phyloP scores from a whole-genome alignment of 2,329 filamentous ascomycete species.

The Coleophoma crateriformis region DNA sequence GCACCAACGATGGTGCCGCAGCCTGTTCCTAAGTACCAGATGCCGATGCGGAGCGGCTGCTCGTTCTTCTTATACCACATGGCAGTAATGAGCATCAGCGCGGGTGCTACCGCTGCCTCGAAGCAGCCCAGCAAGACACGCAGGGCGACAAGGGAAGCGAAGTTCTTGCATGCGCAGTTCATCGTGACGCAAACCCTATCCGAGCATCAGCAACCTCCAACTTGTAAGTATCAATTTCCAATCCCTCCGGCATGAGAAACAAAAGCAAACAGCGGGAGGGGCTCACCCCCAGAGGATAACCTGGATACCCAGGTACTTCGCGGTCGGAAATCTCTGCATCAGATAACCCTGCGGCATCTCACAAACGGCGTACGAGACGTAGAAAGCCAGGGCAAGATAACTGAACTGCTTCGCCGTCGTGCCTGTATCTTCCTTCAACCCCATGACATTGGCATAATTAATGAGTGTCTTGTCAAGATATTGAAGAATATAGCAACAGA shows the following conservation, averaged over 20 bases:
- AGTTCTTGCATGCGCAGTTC: slow-evolving; percentile 42
- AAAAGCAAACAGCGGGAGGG: not conserved
- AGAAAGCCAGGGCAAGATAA: slow-evolving; percentile 40
- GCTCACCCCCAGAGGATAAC: slow-evolving; percentile 13
- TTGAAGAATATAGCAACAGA: slow-evolving; percentile 50
- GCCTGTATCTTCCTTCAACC: slow-evolving; percentile 34
- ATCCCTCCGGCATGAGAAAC: slow-evolving; percentile 22
- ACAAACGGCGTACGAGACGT: slow-evolving; percentile 35
- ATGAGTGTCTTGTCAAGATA: slow-evolving; percentile 41
- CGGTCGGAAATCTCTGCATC: slow-evolving; percentile 46
- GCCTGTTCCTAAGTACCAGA: slow-evolving; percentile 52
- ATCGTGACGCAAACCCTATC: slow-evolving; percentile 40
- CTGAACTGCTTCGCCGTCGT: slow-evolving; percentile 40
- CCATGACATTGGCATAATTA: slow-evolving; percentile 40
- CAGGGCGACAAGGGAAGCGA: slow-evolving; percentile 38
- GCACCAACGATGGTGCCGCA: slow-evolving; percentile 40
- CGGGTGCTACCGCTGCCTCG: slow-evolving; percentile 45
- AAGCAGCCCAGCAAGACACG: slow-evolving; percentile 45
- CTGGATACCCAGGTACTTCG: slow-evolving; percentile 43
- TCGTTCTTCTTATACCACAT: slow-evolving; percentile 49
- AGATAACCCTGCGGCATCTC: slow-evolving; percentile 32
- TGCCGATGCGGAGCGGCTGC: slow-evolving; percentile 48
- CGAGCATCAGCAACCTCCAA: slow-evolving; percentile 29
- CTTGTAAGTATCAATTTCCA: slow-evolving; percentile 8
- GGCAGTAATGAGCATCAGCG: slow-evolving; percentile 44